A percentile compares a stretch with the other conserved stretches of the same genome.
These are phyloP conservation scores for Lipomyces starkeyi DNA, from an alignment of 805 yeast genomes.

Conservation along the genomic window DNA sequence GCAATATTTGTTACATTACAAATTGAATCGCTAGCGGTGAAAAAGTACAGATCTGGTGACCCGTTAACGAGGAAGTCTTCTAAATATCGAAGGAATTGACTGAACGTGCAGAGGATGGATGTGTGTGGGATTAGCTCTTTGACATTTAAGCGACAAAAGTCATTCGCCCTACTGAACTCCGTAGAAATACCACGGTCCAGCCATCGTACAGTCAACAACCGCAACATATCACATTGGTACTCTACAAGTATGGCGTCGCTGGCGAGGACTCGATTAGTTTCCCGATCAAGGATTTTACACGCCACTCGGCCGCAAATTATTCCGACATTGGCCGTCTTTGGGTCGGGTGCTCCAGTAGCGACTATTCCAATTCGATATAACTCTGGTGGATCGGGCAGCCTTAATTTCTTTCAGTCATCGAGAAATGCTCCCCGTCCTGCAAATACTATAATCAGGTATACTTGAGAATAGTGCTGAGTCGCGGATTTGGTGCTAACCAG, in stretches of 20 bases:
- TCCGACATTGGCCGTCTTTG: background rate
- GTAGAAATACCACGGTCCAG: background rate
- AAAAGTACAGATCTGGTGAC: too few relatives aligned
- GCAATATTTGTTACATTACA: too few relatives aligned
- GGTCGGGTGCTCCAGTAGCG: background rate
- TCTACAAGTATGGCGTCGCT: constrained; percentile 5
- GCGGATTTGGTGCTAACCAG: background rate
- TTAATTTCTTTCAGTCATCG: constrained; percentile 22
- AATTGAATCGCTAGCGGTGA: too few relatives aligned
- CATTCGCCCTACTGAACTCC: background rate
- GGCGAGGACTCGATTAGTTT: background rate
- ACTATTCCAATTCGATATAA: background rate
- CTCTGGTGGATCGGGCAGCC: constrained; percentile 6
- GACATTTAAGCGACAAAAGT: too few relatives aligned
- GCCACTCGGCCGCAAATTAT: constrained; percentile 2
- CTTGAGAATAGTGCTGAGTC: background rate
- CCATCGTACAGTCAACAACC: background rate
- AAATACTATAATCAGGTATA: constrained; percentile 32
- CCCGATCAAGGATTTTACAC: background rate
- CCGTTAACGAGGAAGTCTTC: too few relatives aligned
- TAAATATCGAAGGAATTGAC: too few relatives aligned
- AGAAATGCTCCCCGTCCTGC: constrained; percentile 20
- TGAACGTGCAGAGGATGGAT: too few relatives aligned
- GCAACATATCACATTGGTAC: background rate
- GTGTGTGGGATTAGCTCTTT: too few relatives aligned